Evolutionary conservation across 2,329 filamentous ascomycete species (phyloP).

Genomic region (Xylaria digitata): DNA sequence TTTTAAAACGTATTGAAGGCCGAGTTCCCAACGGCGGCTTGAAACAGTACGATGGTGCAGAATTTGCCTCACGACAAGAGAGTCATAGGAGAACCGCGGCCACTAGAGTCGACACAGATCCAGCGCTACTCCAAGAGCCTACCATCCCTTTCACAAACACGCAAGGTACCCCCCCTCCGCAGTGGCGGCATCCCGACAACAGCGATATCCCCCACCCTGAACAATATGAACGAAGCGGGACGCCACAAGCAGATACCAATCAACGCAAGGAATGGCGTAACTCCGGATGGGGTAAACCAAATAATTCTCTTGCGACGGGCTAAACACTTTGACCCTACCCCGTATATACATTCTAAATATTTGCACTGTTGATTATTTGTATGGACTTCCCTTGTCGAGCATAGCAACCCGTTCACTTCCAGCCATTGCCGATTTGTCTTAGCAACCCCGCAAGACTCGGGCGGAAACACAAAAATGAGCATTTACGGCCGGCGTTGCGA

Average conservation of each 20-base stretch:
- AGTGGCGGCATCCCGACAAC: constrained; percentile 61
- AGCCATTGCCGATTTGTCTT: constrained; percentile 39
- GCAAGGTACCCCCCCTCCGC: constrained; percentile 62
- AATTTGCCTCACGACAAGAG: constrained; percentile 68
- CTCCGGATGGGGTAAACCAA: constrained; percentile 65
- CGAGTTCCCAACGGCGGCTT: constrained; percentile 64
- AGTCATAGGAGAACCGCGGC: constrained; percentile 65
- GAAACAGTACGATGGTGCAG: constrained; percentile 70
- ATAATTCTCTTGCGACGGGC: constrained; percentile 61
- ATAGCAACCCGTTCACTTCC: constrained; percentile 35
- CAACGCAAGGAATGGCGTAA: constrained; percentile 68
- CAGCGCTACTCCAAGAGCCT: constrained; percentile 73
- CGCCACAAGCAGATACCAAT: constrained; percentile 54
- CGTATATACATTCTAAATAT: constrained; percentile 46
- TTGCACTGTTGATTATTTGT: constrained; percentile 40
- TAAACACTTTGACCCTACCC: constrained; percentile 42
- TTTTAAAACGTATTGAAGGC: constrained; percentile 91
- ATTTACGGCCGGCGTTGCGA: constrained; percentile 50
- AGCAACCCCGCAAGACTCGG: constrained; percentile 46
- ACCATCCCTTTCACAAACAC: constrained; percentile 54
- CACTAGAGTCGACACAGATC: constrained; percentile 85
- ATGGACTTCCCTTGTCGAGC: constrained; percentile 37
- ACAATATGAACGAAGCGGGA: constrained; percentile 60
- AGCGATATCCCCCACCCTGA: constrained; percentile 58
- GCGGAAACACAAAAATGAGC: constrained; percentile 48